Conservation (phyloP, 1,284 basidiomycete genomes). For the Naganishia cerealis region DNA sequence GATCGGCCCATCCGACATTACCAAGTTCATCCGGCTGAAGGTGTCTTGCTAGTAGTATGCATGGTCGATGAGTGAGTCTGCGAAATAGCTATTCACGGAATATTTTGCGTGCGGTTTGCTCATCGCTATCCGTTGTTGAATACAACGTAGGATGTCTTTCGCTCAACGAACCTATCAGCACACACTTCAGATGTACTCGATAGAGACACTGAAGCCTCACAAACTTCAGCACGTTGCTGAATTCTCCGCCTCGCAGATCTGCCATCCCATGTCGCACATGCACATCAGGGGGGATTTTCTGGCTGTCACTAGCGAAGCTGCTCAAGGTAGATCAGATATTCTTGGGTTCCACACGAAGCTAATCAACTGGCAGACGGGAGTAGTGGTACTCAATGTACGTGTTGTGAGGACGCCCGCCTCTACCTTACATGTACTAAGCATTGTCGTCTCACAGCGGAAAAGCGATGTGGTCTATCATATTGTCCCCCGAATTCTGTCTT, state of each 20-base stretch:
- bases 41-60: slow-evolving; percentile 13
- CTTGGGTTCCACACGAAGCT: not conserved
- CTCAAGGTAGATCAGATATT: not conserved
- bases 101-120: not conserved
- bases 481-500: slow-evolving; percentile 11
- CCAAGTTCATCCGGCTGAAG: slow-evolving; percentile 17
- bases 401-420: not conserved
- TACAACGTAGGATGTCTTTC: not conserved
- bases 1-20: slow-evolving; percentile 6
- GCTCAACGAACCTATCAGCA: slow-evolving; percentile 4
- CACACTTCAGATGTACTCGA: slow-evolving; percentile 4
- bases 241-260: slow-evolving; percentile 11
- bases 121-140: not conserved
- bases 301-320: slow-evolving; percentile 8
- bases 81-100: too few relatives aligned
- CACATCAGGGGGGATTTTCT: slow-evolving; percentile 5
- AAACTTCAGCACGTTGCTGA: not conserved
- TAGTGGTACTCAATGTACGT: slow-evolving; percentile 6
- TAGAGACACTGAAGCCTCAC: slow-evolving; percentile 1
- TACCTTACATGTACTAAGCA: not conserved
- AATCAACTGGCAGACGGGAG: slow-evolving; percentile 5
- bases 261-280: slow-evolving; percentile 21
- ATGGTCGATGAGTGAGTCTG: slow-evolving; percentile 13
- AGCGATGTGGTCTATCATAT: not conserved
- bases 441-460: not conserved